Evolutionary conservation across 768 basidiomycete genomes (phyloP).

Genomic region (Guyanaporus albipodus): DNA sequence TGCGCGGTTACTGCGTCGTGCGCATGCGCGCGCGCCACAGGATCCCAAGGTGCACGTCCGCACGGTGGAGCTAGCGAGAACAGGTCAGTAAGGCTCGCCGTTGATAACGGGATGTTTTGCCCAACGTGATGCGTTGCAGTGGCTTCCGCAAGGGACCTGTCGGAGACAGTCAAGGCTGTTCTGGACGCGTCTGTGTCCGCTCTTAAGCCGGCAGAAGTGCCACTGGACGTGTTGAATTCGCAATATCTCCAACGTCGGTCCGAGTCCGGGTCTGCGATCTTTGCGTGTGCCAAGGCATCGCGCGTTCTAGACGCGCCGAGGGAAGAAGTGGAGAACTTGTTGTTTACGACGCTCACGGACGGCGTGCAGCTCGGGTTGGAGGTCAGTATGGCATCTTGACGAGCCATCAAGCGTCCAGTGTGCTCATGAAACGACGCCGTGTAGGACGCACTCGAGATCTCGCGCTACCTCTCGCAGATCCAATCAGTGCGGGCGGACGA

Average conservation of each 20-base stretch:
- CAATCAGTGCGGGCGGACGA: constrained; percentile 55
- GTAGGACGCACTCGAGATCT: constrained; percentile 50
- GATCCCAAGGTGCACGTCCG: constrained; percentile 71
- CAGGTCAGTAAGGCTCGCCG: constrained; percentile 43
- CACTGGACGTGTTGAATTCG: constrained; percentile 66
- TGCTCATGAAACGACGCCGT: not conserved
- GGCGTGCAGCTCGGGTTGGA: constrained; percentile 43
- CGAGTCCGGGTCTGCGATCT: constrained; percentile 44
- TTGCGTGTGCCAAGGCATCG: constrained; percentile 62
- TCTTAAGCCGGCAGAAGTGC: constrained; percentile 54
- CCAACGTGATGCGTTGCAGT: constrained; percentile 33
- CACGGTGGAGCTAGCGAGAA: constrained; percentile 56
- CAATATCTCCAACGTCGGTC: constrained; percentile 70
- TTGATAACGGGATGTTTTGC: not conserved
- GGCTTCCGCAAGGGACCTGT: constrained; percentile 39
- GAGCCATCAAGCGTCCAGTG: too few relatives aligned
- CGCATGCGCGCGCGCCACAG: constrained; percentile 47
- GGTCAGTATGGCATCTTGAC: constrained; percentile 32
- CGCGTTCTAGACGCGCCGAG: constrained; percentile 42
- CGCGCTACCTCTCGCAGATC: constrained; percentile 47
- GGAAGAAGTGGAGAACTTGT: constrained; percentile 57
- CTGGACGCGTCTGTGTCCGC: constrained; percentile 45
- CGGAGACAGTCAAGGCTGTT: constrained; percentile 46
- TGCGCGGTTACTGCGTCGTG: constrained; percentile 57
- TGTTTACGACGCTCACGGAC: constrained; percentile 47